Evolutionary conservation across 2,329 filamentous ascomycete species (phyloP), one percentile per base, ranked within the genome.

Genomic region (Leptoxyphium fumago): DNA sequence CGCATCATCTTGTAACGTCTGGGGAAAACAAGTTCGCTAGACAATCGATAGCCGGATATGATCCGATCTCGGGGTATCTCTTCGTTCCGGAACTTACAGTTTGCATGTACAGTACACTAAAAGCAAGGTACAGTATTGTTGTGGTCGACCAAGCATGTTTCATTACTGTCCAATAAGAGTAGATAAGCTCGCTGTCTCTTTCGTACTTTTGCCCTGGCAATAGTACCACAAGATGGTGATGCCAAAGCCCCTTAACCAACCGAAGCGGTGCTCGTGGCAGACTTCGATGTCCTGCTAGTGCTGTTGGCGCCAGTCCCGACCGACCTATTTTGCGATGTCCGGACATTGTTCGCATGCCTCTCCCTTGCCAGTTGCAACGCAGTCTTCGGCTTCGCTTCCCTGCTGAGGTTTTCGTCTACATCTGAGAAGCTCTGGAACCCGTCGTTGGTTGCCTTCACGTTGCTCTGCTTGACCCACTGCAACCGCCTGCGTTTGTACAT

Each of bases 391-490:
- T 38, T 18, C 15, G 60, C 59, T 26, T 54, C 21, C 26, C 30
- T 29, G 18, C 38, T 14, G 11, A 26, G 30, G 11, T 13, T 29
- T 15, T 34, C n/a, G 17, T 67, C 63, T 41, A 66, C 47, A 29
- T 73, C 74, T 40, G 66, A 66, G 45, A 71, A 71, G 9, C 61
- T 63, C 49, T 69, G 66, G 53, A 71, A 71, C 0, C 67, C 68
- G 10, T 71, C 67, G 46, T 69, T 70, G 41, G 65, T 67, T n/a
- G 67, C 69, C 32, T 64, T 65, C 45, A 61, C 60, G 43, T 78
- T 78, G 10, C 73, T 74, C 51, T 75, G 71, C 45, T 67, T 68
- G 45, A 78, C 68, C 81, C 81, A 85, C 45, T 82, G 78, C 5
- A 65, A 67, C 36, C 75, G 66, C 43, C 71, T 66, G 26, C 78